Evolutionary conservation across 768 basidiomycete genomes (phyloP), one percentile per base, ranked within the genome.

Genomic region (Naematelia aurantialba): DNA sequence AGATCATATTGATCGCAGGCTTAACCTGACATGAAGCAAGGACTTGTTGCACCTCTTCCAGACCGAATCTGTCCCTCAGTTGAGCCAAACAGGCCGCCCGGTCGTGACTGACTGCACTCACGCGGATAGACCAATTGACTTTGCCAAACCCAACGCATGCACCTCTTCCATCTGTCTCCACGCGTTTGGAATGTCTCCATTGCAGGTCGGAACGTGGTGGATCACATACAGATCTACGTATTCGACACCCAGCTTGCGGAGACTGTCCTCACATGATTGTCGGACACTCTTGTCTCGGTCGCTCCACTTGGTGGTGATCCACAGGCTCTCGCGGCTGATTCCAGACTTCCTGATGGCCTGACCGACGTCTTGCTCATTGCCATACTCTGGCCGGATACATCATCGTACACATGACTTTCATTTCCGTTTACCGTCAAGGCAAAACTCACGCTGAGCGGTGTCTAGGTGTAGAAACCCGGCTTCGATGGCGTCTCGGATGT

Each of bases 241-340:
- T 11, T 64, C 58, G n/a, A 71, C 21, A 26, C 62, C 60, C 5
- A 71, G 47, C 47, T 63, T 85, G 55, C 75, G 69, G 1, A 71
- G 81, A 17, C 89, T 89, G 77, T 85, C 84, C 55, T 91, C 85
- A 47, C 91, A 53, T n/a, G 66, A 65, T 39, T 60, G 30, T 21
- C 52, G 13, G 24, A 61, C 39, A 17, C 29, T 45, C 58, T 65
- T 39, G 50, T 56, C 59, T 11, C 60, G 52, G 13, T 63, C 66
- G 45, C 50, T 58, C 58, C 60, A 72, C 57, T 75, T 75, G 19
- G 70, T 72, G 4, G 73, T 75, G 45, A 75, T 55, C 63, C 60
- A 75, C 4, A 75, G 17, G 30, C 72, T 66, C 47, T 66, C 61
- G 25, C 73, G 52, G 22, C 63, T 29, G 2, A 67, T 45, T 11